A percentile compares a stretch with the other conserved stretches of the same genome.
Evolutionary conservation across 2,329 filamentous ascomycete species (phyloP).

Genomic region (Leptographium lundbergii): DNA sequence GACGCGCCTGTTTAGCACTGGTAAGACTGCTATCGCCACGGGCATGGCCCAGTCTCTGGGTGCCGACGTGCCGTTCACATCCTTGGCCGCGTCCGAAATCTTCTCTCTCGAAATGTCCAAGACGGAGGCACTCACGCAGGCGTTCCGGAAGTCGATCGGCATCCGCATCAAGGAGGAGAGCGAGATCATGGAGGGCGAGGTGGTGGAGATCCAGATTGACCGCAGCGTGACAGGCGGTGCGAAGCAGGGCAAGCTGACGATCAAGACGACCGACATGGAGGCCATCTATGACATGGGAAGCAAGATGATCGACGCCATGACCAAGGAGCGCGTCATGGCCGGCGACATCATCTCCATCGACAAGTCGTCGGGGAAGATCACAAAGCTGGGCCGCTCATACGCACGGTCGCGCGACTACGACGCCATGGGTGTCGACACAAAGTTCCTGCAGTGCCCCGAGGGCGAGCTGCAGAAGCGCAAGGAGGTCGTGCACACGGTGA

Average conservation of each 20-base stretch:
- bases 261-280: constrained; percentile 99
- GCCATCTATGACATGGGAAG: constrained; percentile 98
- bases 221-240: constrained; percentile 90
- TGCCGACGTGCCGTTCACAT: constrained; percentile 89
- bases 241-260: constrained; percentile 97
- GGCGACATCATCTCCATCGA: constrained; percentile 98
- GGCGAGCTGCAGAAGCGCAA: constrained; percentile 95
- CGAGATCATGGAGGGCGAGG: constrained; percentile 97
- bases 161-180: constrained; percentile 98
- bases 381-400: constrained; percentile 89
- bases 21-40: constrained; percentile 97
- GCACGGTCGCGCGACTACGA: constrained; percentile 95
- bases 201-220: constrained; percentile 97
- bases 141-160: constrained; percentile 97
- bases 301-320: constrained; percentile 99
- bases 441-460: constrained; percentile 94
- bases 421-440: constrained; percentile 96
- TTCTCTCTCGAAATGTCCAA: constrained; percentile 99
- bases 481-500: constrained; percentile 94
- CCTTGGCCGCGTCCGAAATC: constrained; percentile 90
- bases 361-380: constrained; percentile 96
- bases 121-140: constrained; percentile 93
- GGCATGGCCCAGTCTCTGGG: constrained; percentile 96
- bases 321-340: constrained; percentile 97
- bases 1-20: constrained; percentile 49